These are phyloP conservation scores for Osmanthus fragrans DNA, from an alignment of 257 asterid genomes.

Conservation along the genomic window DNA sequence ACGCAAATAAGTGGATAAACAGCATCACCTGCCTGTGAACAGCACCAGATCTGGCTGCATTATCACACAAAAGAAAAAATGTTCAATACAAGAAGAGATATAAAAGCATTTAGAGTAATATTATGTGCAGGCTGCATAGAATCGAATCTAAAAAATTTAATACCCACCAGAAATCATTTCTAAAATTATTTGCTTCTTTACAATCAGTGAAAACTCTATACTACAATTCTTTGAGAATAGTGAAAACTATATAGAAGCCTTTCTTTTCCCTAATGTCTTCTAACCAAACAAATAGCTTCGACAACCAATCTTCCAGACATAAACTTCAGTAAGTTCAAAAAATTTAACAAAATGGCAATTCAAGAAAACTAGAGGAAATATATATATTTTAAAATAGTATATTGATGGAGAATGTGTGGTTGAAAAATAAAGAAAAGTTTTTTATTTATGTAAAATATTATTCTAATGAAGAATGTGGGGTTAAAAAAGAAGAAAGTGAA, in stretches of 20 bases:
- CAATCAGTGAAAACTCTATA: not conserved
- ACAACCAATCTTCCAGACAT: not conserved
- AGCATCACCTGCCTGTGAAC: conserved; percentile 74
- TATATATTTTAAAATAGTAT: too few species aligned
- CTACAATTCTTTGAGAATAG: not conserved
- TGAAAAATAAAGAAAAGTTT: too few species aligned
- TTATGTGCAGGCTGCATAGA: not conserved
- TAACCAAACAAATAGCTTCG: not conserved
- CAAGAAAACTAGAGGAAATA: not conserved
- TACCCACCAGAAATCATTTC: not conserved
- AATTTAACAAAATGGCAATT: not conserved
- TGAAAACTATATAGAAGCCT: not conserved
- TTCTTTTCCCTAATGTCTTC: not conserved
- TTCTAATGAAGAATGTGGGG: too few species aligned
- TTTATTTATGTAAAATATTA: too few species aligned
- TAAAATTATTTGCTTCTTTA: not conserved
- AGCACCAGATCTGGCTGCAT: conserved; percentile 98
- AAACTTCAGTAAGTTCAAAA: not conserved
- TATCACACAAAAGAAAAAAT: conserved; percentile 24
- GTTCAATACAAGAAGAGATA: conserved; percentile 29
- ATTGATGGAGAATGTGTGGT: too few species aligned
- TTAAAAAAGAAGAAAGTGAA: too few species aligned
- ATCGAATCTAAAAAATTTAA: not conserved
- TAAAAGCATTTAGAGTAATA: conserved; percentile 15
- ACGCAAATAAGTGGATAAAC: conserved; percentile 17